Evolutionary conservation across 768 basidiomycete species (phyloP).

Genomic region (Fibroporia radiculosa): DNA sequence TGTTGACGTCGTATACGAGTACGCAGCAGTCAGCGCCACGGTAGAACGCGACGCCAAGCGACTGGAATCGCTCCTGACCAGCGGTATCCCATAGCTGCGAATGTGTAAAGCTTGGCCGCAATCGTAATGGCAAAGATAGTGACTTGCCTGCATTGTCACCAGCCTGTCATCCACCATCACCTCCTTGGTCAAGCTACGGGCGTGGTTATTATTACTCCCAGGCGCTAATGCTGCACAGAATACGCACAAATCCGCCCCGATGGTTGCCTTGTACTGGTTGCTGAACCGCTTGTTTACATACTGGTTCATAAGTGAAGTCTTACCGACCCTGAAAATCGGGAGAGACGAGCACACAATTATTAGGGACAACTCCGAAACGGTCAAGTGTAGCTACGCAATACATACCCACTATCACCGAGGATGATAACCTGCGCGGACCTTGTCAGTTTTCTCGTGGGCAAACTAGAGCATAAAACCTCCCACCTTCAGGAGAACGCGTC

Average conservation of each 20-base stretch:
- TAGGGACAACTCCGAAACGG: neutral
- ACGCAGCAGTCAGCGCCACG: slow-evolving; percentile 99
- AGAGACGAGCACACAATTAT: neutral
- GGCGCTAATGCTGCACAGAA: too few species aligned
- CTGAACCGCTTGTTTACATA: slow-evolving; percentile 99
- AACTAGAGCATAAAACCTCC: slow-evolving; percentile 3
- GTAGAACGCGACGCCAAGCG: slow-evolving; percentile 97
- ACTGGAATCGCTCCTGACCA: slow-evolving; percentile 99
- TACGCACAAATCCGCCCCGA: slow-evolving; percentile 91
- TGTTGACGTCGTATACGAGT: slow-evolving; percentile 98
- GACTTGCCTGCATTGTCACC: slow-evolving; percentile 93
- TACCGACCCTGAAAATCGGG: slow-evolving; percentile 52
- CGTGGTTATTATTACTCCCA: too few species aligned
- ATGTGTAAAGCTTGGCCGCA: neutral
- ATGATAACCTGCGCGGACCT: slow-evolving; percentile 77
- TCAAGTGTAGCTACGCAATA: slow-evolving; percentile 15
- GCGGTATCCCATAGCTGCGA: slow-evolving; percentile 98
- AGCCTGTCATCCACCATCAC: slow-evolving; percentile 97
- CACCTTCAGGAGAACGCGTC: slow-evolving; percentile 84
- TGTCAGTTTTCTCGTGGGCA: slow-evolving; percentile 6
- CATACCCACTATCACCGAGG: slow-evolving; percentile 93
- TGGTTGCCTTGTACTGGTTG: slow-evolving; percentile 99
- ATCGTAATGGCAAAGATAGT: neutral
- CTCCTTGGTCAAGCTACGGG: slow-evolving; percentile 84
- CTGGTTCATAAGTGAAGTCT: slow-evolving; percentile 99